Evolutionary conservation across 2,329 filamentous ascomycete species (phyloP).

Genomic region (Samsoniella hepiali): DNA sequence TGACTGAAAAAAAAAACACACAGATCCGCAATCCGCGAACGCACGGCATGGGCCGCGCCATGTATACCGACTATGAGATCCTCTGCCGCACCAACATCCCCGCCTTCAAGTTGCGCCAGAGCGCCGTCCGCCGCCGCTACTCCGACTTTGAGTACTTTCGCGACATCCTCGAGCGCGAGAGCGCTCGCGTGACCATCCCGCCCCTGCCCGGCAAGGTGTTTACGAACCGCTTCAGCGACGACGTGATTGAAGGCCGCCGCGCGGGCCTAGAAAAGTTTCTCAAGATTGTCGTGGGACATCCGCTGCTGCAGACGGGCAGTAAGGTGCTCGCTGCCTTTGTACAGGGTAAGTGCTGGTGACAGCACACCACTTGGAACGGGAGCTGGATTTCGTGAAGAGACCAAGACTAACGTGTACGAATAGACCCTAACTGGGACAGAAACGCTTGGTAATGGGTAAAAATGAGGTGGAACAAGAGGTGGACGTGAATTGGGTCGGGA

Average conservation of each 20-base stretch:
- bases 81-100: constrained; percentile 97
- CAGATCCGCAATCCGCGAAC: constrained; percentile 92
- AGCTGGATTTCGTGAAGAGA: background rate
- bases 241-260: constrained; percentile 92
- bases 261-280: constrained; percentile 92
- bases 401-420: background rate
- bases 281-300: constrained; percentile 96
- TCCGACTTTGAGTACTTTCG: constrained; percentile 99
- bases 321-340: constrained; percentile 96
- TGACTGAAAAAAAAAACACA: constrained; percentile 1
- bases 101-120: constrained; percentile 92
- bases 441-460: constrained; percentile 68
- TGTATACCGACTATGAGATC: constrained; percentile 99
- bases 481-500: background rate
- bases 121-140: constrained; percentile 86
- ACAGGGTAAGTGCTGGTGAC: constrained; percentile 61
- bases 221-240: constrained; percentile 95
- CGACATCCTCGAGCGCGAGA: constrained; percentile 95
- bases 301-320: constrained; percentile 92
- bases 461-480: background rate
- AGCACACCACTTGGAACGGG: background rate
- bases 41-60: constrained; percentile 87
- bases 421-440: constrained; percentile 85
- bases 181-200: constrained; percentile 89
- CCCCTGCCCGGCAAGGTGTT: constrained; percentile 96